Evolutionary conservation across 495 filamentous ascomycete genomes (phyloP).

Genomic region (Neurospora hispaniola): DNA sequence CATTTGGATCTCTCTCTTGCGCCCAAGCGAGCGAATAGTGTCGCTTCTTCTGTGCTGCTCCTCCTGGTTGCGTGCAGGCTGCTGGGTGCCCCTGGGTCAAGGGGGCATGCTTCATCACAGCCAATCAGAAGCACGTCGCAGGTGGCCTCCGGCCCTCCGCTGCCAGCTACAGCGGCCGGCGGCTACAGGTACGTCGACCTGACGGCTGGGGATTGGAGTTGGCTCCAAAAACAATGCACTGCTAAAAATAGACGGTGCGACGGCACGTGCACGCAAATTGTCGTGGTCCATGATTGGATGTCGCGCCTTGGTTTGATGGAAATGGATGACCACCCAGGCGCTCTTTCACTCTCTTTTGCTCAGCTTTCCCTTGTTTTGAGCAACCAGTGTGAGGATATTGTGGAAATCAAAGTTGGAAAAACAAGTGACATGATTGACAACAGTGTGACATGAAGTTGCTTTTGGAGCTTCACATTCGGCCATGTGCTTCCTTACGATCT

Average conservation of each 20-base stretch:
- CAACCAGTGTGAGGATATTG: background rate
- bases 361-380: background rate
- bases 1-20: background rate
- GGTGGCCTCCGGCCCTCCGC: background rate
- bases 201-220: background rate
- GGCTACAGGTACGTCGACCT: background rate
- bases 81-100: background rate
- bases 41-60: background rate
- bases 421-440: background rate
- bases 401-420: background rate
- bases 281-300: background rate
- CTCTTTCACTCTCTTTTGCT: background rate
- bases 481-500: background rate
- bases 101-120: background rate
- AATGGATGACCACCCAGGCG: background rate
- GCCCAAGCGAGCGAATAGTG: background rate
- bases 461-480: background rate
- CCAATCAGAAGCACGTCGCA: background rate
- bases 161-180: background rate
- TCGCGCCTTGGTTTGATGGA: background rate
- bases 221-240: background rate
- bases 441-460: background rate
- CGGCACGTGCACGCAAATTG: background rate
- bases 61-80: background rate
- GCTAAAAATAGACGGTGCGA: background rate